Percentiles rank a stretch among this genome's conserved stretches.
Evolutionary conservation across 495 filamentous ascomycete genomes (phyloP).

Genomic region (Penicillium goetzii): DNA sequence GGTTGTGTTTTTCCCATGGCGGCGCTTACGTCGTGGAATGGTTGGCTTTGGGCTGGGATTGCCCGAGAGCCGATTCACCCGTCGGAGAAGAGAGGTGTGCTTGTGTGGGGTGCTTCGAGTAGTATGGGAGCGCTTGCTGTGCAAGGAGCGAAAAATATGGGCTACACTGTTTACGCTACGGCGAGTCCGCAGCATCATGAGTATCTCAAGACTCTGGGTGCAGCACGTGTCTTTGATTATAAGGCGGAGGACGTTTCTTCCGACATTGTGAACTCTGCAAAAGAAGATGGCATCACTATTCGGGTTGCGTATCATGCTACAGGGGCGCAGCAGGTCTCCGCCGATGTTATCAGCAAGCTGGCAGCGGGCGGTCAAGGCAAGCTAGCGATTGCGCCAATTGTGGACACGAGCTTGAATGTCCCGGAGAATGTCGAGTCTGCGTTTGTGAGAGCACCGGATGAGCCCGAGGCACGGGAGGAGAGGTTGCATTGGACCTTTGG

Average conservation of each 20-base stretch:
- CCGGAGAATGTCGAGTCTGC: conserved; percentile 18
- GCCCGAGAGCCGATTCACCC: background rate
- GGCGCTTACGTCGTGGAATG: conserved; percentile 17
- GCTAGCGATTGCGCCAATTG: conserved; percentile 19
- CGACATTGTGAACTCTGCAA: conserved; percentile 13
- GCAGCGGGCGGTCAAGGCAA: conserved; percentile 8
- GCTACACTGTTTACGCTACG: conserved; percentile 24
- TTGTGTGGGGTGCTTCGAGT: conserved; percentile 52
- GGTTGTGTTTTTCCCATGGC: conserved; percentile 24
- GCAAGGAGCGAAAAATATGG: conserved; percentile 36
- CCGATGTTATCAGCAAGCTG: conserved; percentile 16
- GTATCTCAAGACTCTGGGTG: conserved; percentile 19
- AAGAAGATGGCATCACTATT: conserved; percentile 16
- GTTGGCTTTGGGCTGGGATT: conserved; percentile 21
- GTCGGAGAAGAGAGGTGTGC: conserved; percentile 25
- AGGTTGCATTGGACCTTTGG: conserved; percentile 15
- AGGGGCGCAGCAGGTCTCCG: conserved; percentile 18
- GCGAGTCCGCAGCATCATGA: conserved; percentile 24
- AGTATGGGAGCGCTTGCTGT: conserved; percentile 35
- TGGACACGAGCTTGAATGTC: conserved; percentile 14
- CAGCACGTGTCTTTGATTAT: conserved; percentile 22
- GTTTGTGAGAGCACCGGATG: conserved; percentile 16
- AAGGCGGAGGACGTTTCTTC: conserved; percentile 12
- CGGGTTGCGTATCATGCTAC: conserved; percentile 16
- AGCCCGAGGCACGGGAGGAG: conserved; percentile 9